A percentile compares a stretch with the other conserved stretches of the same genome.
Evolutionary conservation across 2,329 filamentous ascomycete genomes (phyloP).

Genomic region (Zalaria obscura): DNA sequence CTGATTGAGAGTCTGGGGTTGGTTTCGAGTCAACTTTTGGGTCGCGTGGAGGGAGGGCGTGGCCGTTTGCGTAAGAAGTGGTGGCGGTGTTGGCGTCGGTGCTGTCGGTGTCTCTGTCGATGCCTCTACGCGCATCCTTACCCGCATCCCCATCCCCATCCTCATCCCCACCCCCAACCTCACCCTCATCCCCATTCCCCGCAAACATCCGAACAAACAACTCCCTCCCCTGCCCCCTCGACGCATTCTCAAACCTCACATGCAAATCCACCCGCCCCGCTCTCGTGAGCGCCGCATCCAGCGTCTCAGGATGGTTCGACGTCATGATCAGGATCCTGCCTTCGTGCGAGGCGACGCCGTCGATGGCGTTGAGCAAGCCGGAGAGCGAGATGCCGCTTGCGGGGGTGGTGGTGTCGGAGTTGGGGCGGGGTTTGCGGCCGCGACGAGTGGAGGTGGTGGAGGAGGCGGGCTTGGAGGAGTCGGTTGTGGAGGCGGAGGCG

Average conservation of each 20-base stretch:
- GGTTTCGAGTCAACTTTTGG: too few species aligned
- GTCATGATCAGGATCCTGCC: conserved; percentile 72
- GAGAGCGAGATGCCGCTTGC: conserved; percentile 53
- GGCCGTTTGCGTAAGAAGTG: too few species aligned
- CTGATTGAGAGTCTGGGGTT: too few species aligned
- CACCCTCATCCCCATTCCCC: neutral
- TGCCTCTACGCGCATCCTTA: neutral
- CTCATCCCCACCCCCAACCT: neutral
- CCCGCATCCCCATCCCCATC: neutral
- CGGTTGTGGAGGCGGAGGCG: neutral
- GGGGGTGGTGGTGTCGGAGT: neutral
- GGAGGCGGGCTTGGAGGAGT: neutral
- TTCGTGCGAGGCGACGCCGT: conserved; percentile 68
- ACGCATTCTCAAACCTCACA: conserved; percentile 41
- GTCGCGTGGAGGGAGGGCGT: too few species aligned
- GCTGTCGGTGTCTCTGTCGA: too few species aligned
- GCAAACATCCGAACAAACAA: conserved; percentile 26
- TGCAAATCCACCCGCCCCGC: conserved; percentile 59
- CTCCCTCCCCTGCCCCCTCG: conserved; percentile 24
- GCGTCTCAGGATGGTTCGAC: conserved; percentile 56
- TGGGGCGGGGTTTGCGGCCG: neutral
- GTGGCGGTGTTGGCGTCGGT: too few species aligned
- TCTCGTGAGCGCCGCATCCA: conserved; percentile 60
- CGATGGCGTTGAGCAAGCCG: conserved; percentile 69
- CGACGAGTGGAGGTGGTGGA: neutral